phyloP scores from a whole-genome alignment of 768 basidiomycete genomes.

The Psilocybe tampanensis region DNA sequence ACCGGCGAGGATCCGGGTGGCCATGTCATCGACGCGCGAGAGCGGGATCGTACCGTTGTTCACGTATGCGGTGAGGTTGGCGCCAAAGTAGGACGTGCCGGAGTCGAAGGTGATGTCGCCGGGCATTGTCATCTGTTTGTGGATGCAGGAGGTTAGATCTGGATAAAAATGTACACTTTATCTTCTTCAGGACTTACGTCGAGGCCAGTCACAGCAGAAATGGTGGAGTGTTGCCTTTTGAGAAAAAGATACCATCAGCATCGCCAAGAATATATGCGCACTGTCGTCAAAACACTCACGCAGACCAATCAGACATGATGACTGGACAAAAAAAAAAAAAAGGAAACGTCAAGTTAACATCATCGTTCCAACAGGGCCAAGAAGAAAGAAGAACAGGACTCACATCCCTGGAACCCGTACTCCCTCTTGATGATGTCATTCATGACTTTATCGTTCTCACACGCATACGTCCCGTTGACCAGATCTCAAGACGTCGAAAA shows the following conservation, averaged over 20 bases:
- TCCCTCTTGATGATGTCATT: constrained; percentile 79
- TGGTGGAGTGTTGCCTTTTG: constrained; percentile 44
- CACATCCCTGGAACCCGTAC: constrained; percentile 76
- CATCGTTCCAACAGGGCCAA: background rate
- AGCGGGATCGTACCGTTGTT: constrained; percentile 71
- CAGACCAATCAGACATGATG: constrained; percentile 78
- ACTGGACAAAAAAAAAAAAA: constrained; percentile 28
- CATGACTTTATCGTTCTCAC: constrained; percentile 70
- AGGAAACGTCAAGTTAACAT: too few relatives aligned
- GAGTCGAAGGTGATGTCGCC: constrained; percentile 54
- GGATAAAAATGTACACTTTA: too few relatives aligned
- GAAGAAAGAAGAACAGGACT: constrained; percentile 20
- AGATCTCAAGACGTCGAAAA: constrained; percentile 60
- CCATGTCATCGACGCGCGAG: constrained; percentile 78
- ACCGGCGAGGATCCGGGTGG: constrained; percentile 71
- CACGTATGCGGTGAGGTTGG: constrained; percentile 68
- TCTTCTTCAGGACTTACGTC: too few relatives aligned
- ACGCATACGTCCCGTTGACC: constrained; percentile 72
- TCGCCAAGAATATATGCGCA: background rate
- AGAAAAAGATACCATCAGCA: background rate
- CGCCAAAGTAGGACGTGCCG: constrained; percentile 63
- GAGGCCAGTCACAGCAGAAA: constrained; percentile 59
- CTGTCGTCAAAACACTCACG: constrained; percentile 35
- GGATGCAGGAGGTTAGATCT: background rate
- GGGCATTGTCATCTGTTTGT: constrained; percentile 81